Conservation (phyloP, 2,329 filamentous ascomycete species). For the Calonectria pauciramosa region DNA sequence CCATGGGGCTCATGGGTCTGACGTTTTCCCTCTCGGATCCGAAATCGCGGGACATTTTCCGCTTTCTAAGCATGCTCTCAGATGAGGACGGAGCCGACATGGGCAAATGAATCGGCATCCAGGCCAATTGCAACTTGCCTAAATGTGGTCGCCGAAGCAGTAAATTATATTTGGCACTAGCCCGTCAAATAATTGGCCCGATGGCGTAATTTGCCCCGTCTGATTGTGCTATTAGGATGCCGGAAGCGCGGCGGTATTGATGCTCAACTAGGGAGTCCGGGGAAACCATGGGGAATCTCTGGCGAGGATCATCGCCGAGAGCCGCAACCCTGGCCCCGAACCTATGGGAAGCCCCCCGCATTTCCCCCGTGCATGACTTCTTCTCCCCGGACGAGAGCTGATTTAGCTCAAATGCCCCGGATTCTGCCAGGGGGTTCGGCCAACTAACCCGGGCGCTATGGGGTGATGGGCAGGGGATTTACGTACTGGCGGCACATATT, state of each 20-base stretch:
- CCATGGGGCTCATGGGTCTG: not conserved
- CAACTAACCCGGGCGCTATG: not conserved
- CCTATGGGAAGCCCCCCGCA: not conserved
- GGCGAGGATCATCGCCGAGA: slow-evolving; percentile 17
- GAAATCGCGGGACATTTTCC: not conserved
- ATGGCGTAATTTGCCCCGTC: not conserved
- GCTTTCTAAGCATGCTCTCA: not conserved
- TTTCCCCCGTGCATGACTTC: slow-evolving; percentile 9
- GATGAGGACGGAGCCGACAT: not conserved
- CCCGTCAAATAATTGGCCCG: not conserved
- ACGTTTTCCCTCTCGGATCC: not conserved
- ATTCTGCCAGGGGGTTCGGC: not conserved
- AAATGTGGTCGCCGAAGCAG: too few relatives aligned
- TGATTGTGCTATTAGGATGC: not conserved
- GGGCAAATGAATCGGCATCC: not conserved
- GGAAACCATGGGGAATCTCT: slow-evolving; percentile 21
- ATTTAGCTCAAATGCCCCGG: not conserved
- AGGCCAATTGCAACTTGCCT: not conserved
- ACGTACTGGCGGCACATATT: not conserved
- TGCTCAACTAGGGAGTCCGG: slow-evolving; percentile 10
- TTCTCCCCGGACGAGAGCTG: slow-evolving; percentile 4
- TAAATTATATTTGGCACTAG: not conserved
- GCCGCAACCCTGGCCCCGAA: not conserved
- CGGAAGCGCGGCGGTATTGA: not conserved
- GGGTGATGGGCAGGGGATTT: not conserved